Evolutionary conservation across 805 yeast species (phyloP).

Genomic region (Ogataea wickerhamii): DNA sequence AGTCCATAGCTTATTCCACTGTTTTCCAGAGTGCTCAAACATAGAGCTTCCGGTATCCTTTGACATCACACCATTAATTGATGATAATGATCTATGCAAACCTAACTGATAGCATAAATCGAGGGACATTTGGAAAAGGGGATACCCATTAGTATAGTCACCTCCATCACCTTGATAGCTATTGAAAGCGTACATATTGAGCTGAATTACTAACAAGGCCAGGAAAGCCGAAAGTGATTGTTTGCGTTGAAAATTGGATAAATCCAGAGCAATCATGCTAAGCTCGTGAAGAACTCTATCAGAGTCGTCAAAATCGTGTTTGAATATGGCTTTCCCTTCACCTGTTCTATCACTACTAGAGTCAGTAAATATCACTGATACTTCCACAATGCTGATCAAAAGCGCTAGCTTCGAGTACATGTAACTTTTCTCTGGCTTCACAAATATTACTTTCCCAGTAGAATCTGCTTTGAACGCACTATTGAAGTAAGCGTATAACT

Average conservation of each 20-base stretch:
- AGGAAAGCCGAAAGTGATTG: conserved; percentile 17
- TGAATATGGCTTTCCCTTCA: background rate
- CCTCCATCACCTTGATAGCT: conserved; percentile 15
- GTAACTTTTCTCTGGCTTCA: conserved; percentile 8
- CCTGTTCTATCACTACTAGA: background rate
- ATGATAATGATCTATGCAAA: conserved; percentile 17
- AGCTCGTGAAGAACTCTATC: conserved; percentile 2
- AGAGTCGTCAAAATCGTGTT: conserved; percentile 5
- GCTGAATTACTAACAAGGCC: conserved; percentile 10
- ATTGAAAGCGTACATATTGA: conserved; percentile 7
- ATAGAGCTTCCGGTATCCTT: conserved; percentile 2
- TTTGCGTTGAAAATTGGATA: conserved; percentile 13
- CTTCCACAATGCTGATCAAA: conserved; percentile 14
- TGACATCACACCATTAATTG: conserved; percentile 3
- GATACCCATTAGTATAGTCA: conserved; percentile 15
- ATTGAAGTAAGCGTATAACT: conserved; percentile 7
- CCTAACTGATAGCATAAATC: conserved; percentile 20
- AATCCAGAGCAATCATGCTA: conserved; percentile 6
- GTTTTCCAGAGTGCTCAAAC: conserved; percentile 3
- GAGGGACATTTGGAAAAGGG: conserved; percentile 10
- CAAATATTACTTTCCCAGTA: conserved; percentile 5
- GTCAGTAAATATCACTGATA: conserved; percentile 6
- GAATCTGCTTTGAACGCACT: conserved; percentile 9
- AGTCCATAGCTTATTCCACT: conserved; percentile 18
- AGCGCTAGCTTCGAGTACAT: conserved; percentile 17